Evolutionary conservation across 2,329 filamentous ascomycete species (phyloP).

Genomic region (Bipolaris bicolor): DNA sequence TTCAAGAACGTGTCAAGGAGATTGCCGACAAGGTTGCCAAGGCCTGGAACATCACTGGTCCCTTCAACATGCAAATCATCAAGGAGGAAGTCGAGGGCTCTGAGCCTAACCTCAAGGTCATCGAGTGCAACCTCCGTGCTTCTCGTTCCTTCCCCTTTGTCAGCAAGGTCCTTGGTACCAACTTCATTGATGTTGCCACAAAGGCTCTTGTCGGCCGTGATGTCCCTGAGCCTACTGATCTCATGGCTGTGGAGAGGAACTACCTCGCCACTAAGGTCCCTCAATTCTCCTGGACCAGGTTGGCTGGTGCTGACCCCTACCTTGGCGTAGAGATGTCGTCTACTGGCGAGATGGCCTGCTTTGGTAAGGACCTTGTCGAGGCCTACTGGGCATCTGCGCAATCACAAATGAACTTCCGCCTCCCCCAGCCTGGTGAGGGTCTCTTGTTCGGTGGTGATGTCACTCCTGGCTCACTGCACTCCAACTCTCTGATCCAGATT

Average conservation of each 20-base stretch:
- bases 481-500: constrained; percentile 74
- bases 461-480: constrained; percentile 51
- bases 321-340: constrained; percentile 97
- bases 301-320: constrained; percentile 96
- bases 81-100: constrained; percentile 81
- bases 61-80: constrained; percentile 99
- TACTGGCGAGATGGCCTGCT: constrained; percentile 98
- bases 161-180: constrained; percentile 92
- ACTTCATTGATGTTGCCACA: constrained; percentile 96
- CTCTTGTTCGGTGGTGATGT: constrained; percentile 90
- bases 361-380: constrained; percentile 93
- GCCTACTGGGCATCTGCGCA: constrained; percentile 98
- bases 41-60: constrained; percentile 95
- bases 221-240: constrained; percentile 82
- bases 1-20: constrained; percentile 88
- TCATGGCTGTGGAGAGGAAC: constrained; percentile 87
- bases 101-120: constrained; percentile 84
- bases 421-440: constrained; percentile 92
- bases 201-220: constrained; percentile 86
- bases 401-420: constrained; percentile 98
- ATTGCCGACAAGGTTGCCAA: constrained; percentile 96
- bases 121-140: constrained; percentile 96
- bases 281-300: constrained; percentile 98
- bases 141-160: constrained; percentile 98
- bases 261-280: constrained; percentile 97